Conservation (phyloP, 2,329 filamentous ascomycete species). For the Mycosphaerella sp. region DNA sequence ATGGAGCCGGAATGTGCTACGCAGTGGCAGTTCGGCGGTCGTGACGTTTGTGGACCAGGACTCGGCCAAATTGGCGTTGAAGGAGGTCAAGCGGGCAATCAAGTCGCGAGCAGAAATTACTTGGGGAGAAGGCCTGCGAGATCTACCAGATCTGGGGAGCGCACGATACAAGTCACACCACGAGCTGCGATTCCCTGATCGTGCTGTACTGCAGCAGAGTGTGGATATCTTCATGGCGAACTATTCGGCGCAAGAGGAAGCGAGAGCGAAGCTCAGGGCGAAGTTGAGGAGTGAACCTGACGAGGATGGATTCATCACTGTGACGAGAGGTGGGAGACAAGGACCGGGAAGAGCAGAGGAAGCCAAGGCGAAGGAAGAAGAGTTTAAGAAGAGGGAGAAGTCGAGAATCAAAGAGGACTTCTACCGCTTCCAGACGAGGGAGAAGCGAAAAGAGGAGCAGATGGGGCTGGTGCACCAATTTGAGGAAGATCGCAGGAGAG, state of each 20-base stretch:
- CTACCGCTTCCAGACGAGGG: conserved; percentile 76
- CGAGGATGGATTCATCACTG: conserved; percentile 92
- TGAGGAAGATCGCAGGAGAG: conserved; percentile 41
- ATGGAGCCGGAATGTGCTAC: conserved; percentile 65
- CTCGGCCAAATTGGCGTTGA: conserved; percentile 69
- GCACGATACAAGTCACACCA: conserved; percentile 57
- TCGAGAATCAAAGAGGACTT: conserved; percentile 63
- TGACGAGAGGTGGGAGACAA: conserved; percentile 66
- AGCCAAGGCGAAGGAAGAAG: conserved; percentile 54
- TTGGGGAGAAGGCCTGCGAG: conserved; percentile 60
- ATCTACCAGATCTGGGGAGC: conserved; percentile 52
- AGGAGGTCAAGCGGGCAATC: conserved; percentile 59
- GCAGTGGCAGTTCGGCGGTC: conserved; percentile 71
- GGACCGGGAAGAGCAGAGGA: conserved; percentile 63
- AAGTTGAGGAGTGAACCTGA: conserved; percentile 71
- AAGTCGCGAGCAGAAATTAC: conserved; percentile 54
- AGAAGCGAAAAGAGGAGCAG: conserved; percentile 71
- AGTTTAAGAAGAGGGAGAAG: conserved; percentile 56
- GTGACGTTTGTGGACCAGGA: conserved; percentile 77
- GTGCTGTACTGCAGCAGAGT: conserved; percentile 58
- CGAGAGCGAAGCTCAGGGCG: conserved; percentile 56
- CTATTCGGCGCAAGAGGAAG: conserved; percentile 63
- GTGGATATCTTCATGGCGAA: conserved; percentile 81
- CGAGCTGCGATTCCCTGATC: conserved; percentile 63
- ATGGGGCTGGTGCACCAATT: conserved; percentile 63